A percentile compares a stretch with the other conserved stretches of the same genome.
These are phyloP conservation scores for Tricholoma bakamatsutake DNA, from an alignment of 768 basidiomycete species.

Conservation along the genomic window DNA sequence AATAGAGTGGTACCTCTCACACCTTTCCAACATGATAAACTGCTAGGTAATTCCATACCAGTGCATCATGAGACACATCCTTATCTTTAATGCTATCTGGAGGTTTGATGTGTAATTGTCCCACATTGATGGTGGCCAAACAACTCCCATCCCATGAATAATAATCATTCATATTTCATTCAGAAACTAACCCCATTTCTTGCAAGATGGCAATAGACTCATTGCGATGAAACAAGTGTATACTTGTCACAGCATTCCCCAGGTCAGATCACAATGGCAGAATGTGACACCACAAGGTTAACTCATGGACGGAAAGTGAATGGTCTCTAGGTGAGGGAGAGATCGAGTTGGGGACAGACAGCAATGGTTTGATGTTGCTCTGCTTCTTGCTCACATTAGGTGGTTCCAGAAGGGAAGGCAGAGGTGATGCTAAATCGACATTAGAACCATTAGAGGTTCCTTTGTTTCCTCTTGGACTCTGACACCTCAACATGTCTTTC, in stretches of 20 bases:
- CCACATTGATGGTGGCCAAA: constrained; percentile 24
- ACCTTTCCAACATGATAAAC: constrained; percentile 36
- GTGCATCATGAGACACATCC: constrained; percentile 28
- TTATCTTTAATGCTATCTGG: constrained; percentile 29
- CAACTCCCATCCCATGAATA: constrained; percentile 31
- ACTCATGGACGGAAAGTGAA: constrained; percentile 20
- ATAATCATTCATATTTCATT: background rate
- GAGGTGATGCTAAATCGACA: constrained; percentile 12
- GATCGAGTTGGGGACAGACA: constrained; percentile 37
- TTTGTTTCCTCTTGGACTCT: constrained; percentile 33
- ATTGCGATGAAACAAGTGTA: constrained; percentile 39
- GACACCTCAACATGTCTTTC: constrained; percentile 65
- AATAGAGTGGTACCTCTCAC: constrained; percentile 6
- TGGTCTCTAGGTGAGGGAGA: constrained; percentile 31
- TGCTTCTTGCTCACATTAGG: constrained; percentile 15
- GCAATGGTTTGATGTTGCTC: constrained; percentile 35
- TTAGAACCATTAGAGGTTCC: constrained; percentile 3
- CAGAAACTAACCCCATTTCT: constrained; percentile 54
- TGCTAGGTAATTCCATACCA: constrained; percentile 39
- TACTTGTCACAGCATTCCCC: constrained; percentile 36
- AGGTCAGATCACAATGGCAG: constrained; percentile 40
- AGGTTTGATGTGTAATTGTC: constrained; percentile 18
- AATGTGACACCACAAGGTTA: constrained; percentile 36
- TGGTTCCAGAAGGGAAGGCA: constrained; percentile 22
- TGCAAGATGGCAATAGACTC: constrained; percentile 49